Evolutionary conservation across 352 stramenopile genomes (phyloP), one percentile per base, ranked within the genome.

Genomic region (Bremia lactucae): DNA sequence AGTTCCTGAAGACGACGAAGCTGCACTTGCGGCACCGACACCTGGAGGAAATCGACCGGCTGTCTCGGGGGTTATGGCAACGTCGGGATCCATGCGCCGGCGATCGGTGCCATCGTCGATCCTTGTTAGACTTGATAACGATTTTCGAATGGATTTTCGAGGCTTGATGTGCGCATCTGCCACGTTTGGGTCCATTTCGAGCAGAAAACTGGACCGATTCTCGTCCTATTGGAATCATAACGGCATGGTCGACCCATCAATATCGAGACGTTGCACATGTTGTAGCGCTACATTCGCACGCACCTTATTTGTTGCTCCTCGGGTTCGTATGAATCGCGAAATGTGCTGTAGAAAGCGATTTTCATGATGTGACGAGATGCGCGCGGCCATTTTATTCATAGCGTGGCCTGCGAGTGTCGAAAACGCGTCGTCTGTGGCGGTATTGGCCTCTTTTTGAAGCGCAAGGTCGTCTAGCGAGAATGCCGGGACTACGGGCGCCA

Each of bases 301-400:
- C 42, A 84, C 72, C 65, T 81, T 81, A 52, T 79, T 68, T 14
- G n/a, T n/a, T n/a, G 52, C 40, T 22, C 65, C 62, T 24, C 71
- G 68, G 22, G 46, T 65, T 25, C 82, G 42, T 34, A 85, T 81
- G 41, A 69, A 85, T 19, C 72, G 61, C n/a, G 72, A 83, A 41
- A 85, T 50, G 46, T 83, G 65, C 40, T 85, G 72, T 11, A 85
- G 42, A 6, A 86, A 29, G 4, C 70, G 68, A 15, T 43, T 86
- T 34, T 86, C 72, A 41, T 83, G 68, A 52, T 72, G 66, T 15
- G 70, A 65, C 14, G 72, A 86, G 65, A 86, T 73, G 36, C 55
- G 54, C 65, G 81, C 65, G 11, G 70, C 70, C 14, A 86, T 52
- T 36, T 72, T 72, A 65, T 62, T 82, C 57, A 85, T 65, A 24